Conservation (phyloP, 495 filamentous ascomycete species). For the Penicillium tannophilum region DNA sequence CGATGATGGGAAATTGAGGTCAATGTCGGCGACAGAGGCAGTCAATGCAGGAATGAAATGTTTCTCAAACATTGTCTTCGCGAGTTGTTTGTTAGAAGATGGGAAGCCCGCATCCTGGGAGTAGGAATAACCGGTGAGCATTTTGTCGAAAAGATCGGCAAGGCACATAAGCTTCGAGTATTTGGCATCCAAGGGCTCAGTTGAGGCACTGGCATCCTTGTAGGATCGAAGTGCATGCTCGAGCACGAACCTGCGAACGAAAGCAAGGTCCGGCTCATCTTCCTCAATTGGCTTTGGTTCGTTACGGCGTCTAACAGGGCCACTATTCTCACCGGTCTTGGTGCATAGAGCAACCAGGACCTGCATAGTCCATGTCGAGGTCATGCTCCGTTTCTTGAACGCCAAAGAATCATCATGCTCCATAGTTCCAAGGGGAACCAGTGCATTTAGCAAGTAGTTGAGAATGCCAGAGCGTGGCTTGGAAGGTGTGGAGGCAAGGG, state of each 20-base stretch:
- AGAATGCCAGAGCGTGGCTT: conserved; percentile 92
- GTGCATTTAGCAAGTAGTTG: conserved; percentile 86
- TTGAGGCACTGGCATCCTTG: conserved; percentile 80
- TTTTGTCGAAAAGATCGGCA: conserved; percentile 88
- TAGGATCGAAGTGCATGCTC: conserved; percentile 92
- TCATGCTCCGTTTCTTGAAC: conserved; percentile 81
- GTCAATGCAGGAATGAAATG: conserved; percentile 88
- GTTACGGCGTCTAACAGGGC: conserved; percentile 37
- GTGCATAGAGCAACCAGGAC: conserved; percentile 84
- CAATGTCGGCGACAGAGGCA: conserved; percentile 91
- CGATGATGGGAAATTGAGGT: conserved; percentile 90
- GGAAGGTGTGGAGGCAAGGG: conserved; percentile 80
- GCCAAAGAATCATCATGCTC: conserved; percentile 71
- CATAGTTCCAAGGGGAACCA: conserved; percentile 78
- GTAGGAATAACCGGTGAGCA: conserved; percentile 79
- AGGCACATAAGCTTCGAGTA: conserved; percentile 84
- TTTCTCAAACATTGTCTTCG: conserved; percentile 97
- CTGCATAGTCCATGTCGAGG: conserved; percentile 79
- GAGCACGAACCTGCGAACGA: conserved; percentile 90
- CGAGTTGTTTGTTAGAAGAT: conserved; percentile 67
- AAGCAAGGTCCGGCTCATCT: conserved; percentile 85
- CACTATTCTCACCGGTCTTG: conserved; percentile 74
- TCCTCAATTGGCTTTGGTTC: conserved; percentile 61
- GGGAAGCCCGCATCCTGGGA: conserved; percentile 48
- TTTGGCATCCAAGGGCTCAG: conserved; percentile 79